A percentile compares a stretch with the other conserved stretches of the same genome.
phyloP scores from a whole-genome alignment of 179 eudicot genomes.

The Gypsophila paniculata region DNA sequence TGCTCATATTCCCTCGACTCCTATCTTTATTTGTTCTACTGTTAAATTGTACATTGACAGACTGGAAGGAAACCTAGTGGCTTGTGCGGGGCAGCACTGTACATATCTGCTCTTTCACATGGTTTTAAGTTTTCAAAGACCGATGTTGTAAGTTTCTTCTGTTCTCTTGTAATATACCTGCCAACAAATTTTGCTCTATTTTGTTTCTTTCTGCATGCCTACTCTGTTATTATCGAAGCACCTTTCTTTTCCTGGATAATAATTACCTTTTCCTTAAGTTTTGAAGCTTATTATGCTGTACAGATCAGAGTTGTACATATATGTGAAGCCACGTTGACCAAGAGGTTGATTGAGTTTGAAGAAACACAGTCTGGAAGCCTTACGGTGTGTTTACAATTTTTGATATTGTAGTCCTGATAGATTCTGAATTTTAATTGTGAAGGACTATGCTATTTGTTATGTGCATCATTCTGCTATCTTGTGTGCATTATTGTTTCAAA shows the following conservation, averaged over 20 bases:
- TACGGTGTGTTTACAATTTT: constrained; percentile 49
- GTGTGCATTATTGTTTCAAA: too few species aligned
- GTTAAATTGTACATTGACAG: constrained; percentile 34
- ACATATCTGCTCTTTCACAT: constrained; percentile 76
- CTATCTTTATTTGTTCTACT: constrained; percentile 5
- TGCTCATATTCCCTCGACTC: constrained; percentile 3
- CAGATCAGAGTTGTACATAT: constrained; percentile 74
- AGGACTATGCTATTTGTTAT: neutral
- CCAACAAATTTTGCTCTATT: constrained; percentile 1
- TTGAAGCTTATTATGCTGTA: constrained; percentile 1
- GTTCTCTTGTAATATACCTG: neutral
- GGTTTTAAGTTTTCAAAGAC: constrained; percentile 61
- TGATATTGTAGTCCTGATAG: neutral
- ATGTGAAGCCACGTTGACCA: constrained; percentile 86
- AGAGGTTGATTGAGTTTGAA: constrained; percentile 87
- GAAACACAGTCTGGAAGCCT: constrained; percentile 72
- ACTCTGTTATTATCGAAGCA: neutral
- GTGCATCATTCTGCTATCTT: too few species aligned
- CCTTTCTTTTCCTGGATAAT: neutral
- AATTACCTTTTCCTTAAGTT: neutral
- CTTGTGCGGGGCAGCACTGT: constrained; percentile 87
- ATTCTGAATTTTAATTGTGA: neutral
- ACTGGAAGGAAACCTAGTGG: constrained; percentile 99
- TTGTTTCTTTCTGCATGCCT: neutral
- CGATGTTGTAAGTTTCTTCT: constrained; percentile 55